A percentile compares a stretch with the other conserved stretches of the same genome.
phyloP scores from a whole-genome alignment of 176 grass and related monocot species.

The Carex myosuroides region DNA sequence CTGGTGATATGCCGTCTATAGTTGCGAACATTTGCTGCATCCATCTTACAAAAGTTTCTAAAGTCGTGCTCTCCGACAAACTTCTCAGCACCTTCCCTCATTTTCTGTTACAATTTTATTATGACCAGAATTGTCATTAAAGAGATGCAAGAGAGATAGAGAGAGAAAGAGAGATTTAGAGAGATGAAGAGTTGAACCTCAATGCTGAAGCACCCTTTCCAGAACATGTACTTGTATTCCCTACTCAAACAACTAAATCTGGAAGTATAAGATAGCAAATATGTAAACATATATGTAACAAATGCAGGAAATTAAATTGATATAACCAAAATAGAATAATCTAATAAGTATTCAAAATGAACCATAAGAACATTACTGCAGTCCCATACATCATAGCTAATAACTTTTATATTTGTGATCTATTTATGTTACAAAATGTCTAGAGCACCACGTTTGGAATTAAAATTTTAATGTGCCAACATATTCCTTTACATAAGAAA shows the following conservation, averaged over 20 bases:
- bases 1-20: conserved; percentile 63
- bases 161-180: conserved; percentile 13
- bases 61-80: conserved; percentile 91
- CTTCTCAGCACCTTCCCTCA: conserved; percentile 65
- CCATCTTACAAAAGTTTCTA: conserved; percentile 99
- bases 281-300: background rate
- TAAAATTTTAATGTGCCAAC: background rate
- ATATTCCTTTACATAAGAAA: background rate
- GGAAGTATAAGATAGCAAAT: conserved; percentile 22
- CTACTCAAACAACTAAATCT: conserved; percentile 89
- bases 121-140: background rate
- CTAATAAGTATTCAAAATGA: background rate
- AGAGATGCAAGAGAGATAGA: background rate
- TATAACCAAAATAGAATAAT: background rate
- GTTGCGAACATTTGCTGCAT: conserved; percentile 88
- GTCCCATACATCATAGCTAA: background rate
- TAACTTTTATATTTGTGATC: background rate
- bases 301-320: conserved; percentile 3
- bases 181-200: conserved; percentile 32
- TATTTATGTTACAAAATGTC: background rate
- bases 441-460: background rate
- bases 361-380: background rate
- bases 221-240: conserved; percentile 94
- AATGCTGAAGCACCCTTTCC: conserved; percentile 67
- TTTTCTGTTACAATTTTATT: conserved; percentile 47